A percentile compares a stretch with the other conserved stretches of the same genome.
phyloP scores from a whole-genome alignment of 352 stramenopile genomes.

The Aphanomyces cochlioides region DNA sequence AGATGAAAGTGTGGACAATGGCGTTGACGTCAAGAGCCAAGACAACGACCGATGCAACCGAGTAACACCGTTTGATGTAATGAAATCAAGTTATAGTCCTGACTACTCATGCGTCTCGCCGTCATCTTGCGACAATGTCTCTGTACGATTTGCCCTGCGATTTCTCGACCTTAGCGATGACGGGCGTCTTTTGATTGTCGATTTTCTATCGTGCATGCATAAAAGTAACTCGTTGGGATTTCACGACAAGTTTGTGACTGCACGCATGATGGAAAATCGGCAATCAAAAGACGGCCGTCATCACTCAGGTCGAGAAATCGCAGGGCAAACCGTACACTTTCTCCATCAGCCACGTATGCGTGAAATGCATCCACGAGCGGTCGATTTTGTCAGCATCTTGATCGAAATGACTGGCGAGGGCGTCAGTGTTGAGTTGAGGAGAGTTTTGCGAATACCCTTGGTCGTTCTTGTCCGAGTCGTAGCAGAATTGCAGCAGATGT shows the following conservation, averaged over 20 bases:
- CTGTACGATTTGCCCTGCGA: conserved; percentile 31
- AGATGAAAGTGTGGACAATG: conserved; percentile 64
- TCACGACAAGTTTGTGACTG: conserved; percentile 41
- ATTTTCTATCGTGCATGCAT: background rate
- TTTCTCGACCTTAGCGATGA: background rate
- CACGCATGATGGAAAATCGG: background rate
- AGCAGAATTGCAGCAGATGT: background rate
- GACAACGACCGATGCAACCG: background rate
- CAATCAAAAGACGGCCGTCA: background rate
- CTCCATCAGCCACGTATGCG: conserved; percentile 36
- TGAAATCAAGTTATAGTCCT: background rate
- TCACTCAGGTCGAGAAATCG: background rate
- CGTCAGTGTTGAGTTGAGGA: conserved; percentile 15
- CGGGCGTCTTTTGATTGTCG: conserved; percentile 36
- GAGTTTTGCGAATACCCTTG: conserved; percentile 14
- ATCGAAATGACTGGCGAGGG: conserved; percentile 20
- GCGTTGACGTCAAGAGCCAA: background rate
- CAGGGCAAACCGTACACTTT: background rate
- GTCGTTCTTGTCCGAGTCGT: conserved; percentile 27
- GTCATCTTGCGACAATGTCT: background rate
- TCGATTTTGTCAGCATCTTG: conserved; percentile 26
- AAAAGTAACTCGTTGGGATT: conserved; percentile 6
- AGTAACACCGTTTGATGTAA: no score
- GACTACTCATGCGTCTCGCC: no score
- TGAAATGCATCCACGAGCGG: conserved; percentile 9